Evolutionary conservation across 2,329 filamentous ascomycete genomes (phyloP), one percentile per base, ranked within the genome.

Genomic region (Diaporthe sp.): DNA sequence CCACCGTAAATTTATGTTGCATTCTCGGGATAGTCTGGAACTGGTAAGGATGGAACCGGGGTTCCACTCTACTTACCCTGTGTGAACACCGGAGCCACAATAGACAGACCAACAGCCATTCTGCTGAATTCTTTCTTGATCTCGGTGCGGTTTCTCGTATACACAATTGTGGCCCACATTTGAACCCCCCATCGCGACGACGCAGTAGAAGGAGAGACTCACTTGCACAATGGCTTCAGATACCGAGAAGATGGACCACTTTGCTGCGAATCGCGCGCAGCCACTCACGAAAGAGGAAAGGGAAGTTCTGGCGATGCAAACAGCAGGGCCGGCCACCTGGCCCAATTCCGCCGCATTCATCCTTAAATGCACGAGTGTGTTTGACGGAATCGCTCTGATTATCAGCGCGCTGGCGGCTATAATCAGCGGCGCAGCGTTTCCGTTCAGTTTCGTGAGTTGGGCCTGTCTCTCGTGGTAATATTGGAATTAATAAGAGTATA

Each of bases 231-330:
- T 53, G 49, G 49, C 49, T 25, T 53, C 49, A 25, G 49, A 53
- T 53, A 13, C 49, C 10, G 49, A 53, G 49, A 53, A 53, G n/a
- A 53, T 25, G 49, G 49, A 13, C 4, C 49, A 15, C 9, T 6
- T n/a, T 53, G 49, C 49, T 53, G 22, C 49, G 4, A 53, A 28
- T 25, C 22, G 13, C 49, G 49, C 49, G n/a, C 49, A 53, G 49
- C 22, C 49, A n/a, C 49, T 53, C 49, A 53, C 49, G 49, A 53
- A 53, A 53, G 49, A 53, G 49, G 49, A 53, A n/a, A 53, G 49
- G n/a, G 49, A 53, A 13, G 49, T 53, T n/a, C 49, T 53, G n/a
- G 49, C n/a, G n/a, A 25, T 28, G 49, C 49, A 53, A 53, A 53
- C n/a, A 53, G 49, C 49, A n/a, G 49, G 8, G 0, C n/a, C 49